Conservation (phyloP, 1,139 yeast species). For the Sugiyamaella xylanicola region DNA sequence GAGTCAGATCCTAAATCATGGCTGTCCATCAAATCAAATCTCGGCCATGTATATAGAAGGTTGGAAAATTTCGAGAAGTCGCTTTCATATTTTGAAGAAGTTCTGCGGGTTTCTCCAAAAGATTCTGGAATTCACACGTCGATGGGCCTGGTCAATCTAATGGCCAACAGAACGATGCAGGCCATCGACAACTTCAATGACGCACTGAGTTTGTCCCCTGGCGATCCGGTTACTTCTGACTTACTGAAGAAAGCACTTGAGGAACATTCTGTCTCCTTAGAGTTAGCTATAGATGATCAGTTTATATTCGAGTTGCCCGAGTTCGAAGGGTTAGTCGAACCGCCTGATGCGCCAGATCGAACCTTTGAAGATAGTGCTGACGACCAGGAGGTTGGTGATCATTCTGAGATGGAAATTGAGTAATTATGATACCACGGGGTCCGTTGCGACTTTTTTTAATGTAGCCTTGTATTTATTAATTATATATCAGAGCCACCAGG, state of each 20-base stretch:
- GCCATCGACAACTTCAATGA: slow-evolving; percentile 80
- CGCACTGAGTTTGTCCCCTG: slow-evolving; percentile 77
- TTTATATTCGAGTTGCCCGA: slow-evolving; percentile 11
- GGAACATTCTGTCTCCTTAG: slow-evolving; percentile 8
- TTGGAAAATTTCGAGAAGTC: slow-evolving; percentile 64
- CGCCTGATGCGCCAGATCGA: not conserved
- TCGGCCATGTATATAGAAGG: slow-evolving; percentile 88
- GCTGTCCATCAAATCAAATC: slow-evolving; percentile 82
- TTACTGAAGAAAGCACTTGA: slow-evolving; percentile 66
- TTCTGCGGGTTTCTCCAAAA: slow-evolving; percentile 64
- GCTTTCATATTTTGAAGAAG: slow-evolving; percentile 73
- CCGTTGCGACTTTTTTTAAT: not conserved
- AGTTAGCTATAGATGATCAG: slow-evolving; percentile 8
- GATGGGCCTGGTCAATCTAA: slow-evolving; percentile 78
- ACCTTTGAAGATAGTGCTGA: slow-evolving; percentile 1
- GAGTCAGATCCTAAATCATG: slow-evolving; percentile 83
- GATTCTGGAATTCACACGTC: slow-evolving; percentile 82
- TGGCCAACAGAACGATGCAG: slow-evolving; percentile 57
- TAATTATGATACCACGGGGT: no score
- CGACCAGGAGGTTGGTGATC: slow-evolving; percentile 28
- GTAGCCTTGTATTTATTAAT: not conserved
- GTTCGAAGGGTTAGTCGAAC: slow-evolving; percentile 5
- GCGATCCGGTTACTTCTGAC: slow-evolving; percentile 84
- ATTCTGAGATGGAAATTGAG: slow-evolving; percentile 33
- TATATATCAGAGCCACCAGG: slow-evolving; percentile 16